Base-by-base conservation (phyloP, 1,139 yeast species). In the Candida sp. region DNA sequence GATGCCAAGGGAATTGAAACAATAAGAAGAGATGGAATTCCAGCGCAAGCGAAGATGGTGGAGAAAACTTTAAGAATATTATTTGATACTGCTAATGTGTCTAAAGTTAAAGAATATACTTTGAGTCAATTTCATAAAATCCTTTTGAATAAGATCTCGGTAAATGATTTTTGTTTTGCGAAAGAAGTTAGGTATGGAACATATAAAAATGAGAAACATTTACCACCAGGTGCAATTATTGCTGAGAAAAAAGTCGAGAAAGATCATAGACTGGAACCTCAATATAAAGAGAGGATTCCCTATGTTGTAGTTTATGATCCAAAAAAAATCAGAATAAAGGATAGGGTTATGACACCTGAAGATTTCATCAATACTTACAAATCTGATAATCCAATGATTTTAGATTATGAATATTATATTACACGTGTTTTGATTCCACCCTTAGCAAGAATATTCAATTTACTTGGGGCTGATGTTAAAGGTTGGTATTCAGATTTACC, bases 1-100 rank as follows among this genome's bases (percentile, higher is more conserved):
- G 98, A 93, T 66, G 97, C 99, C 3, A 93, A 93, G 55, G 99
- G 99, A 1, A 90, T 89, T 15, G 99, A 93, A 60, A 93, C 98
- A 0, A 87, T 93, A 0, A 64, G 99, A 48, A 70, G 99, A 51
- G 99, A 93, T 63, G 98, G 97, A 0, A 86, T 91, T 15, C 96
- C 96, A 0, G 96, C 96, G 0, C 96, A 87, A 52, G 95, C 81
- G 62, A 85, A 85, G 54, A 82, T 93, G 35, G 82, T 88, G 22
- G 96, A 88, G 49, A 79, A 79, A 48, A 67, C 87, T 0, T 63
- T 93, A 7, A 68, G 85, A 35, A 70, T 82, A 1, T 63, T 93
- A 5, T 93, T 93, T 59, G 85, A 84, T 21, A 80, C 91, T 0
- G 68, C 74, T 35, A 90, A 93, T 57, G 58, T 93, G 12, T 82